A percentile compares a stretch with the other conserved stretches of the same genome.
Conservation (phyloP, 306 rosid genomes). For the Oemleria cerasiformis region DNA sequence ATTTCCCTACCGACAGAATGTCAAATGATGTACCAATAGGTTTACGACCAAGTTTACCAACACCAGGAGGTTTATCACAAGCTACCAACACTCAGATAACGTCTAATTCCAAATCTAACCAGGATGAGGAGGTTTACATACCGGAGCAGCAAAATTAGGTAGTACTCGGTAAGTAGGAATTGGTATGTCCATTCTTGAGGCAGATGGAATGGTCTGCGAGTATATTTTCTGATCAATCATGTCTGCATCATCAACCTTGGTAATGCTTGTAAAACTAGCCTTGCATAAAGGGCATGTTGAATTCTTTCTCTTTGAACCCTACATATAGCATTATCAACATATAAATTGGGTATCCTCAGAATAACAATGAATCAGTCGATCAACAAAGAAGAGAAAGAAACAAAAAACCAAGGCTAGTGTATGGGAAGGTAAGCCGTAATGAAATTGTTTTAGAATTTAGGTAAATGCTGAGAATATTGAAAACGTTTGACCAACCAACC, state of each 20-base stretch:
- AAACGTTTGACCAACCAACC: background rate
- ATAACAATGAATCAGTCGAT: background rate
- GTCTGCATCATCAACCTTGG: conserved; percentile 66
- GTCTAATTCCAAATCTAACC: background rate
- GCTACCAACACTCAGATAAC: background rate
- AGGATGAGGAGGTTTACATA: conserved; percentile 18
- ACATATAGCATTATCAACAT: conserved; percentile 21
- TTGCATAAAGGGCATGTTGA: conserved; percentile 92
- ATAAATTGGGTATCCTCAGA: conserved; percentile 19
- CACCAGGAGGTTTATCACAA: background rate
- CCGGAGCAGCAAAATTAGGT: conserved; percentile 50
- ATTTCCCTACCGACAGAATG: background rate
- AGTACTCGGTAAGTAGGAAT: conserved; percentile 35
- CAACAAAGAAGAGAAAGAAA: background rate
- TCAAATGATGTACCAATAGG: background rate
- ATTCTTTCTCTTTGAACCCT: conserved; percentile 55
- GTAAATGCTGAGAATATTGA: background rate
- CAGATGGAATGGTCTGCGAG: conserved; percentile 83
- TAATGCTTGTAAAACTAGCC: conserved; percentile 53
- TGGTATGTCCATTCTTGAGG: conserved; percentile 37
- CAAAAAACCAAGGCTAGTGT: background rate
- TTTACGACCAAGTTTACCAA: background rate
- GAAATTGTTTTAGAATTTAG: background rate
- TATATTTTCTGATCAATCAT: conserved; percentile 67
- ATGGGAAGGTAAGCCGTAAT: background rate